Conservation (phyloP, 2,329 filamentous ascomycete species). For the Cladosporium oxysporum region DNA sequence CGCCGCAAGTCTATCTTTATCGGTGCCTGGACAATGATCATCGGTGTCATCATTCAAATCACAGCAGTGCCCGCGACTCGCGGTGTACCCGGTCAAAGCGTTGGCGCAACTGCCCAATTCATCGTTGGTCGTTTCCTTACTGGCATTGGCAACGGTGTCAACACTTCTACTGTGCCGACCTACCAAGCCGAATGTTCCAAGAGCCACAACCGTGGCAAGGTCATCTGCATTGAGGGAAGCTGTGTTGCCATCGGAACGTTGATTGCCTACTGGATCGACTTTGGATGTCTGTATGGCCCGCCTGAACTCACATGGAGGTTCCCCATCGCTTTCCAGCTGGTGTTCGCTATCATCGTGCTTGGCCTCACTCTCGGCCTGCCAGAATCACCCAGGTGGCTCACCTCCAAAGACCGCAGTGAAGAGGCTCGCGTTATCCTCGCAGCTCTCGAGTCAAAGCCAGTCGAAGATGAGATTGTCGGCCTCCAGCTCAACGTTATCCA, state of each 20-base stretch:
- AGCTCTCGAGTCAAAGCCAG: slow-evolving; percentile 7
- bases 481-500: slow-evolving; percentile 15
- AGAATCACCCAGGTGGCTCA: slow-evolving; percentile 23
- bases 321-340: slow-evolving; percentile 19
- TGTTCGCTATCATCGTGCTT: slow-evolving; percentile 20
- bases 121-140: slow-evolving; percentile 53
- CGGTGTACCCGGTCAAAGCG: slow-evolving; percentile 25
- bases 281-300: slow-evolving; percentile 39
- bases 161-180: slow-evolving; percentile 52
- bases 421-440: slow-evolving; percentile 17
- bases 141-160: slow-evolving; percentile 54
- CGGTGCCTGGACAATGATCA: slow-evolving; percentile 44
- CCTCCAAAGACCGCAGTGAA: slow-evolving; percentile 15
- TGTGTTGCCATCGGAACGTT: slow-evolving; percentile 52
- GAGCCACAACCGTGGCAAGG: slow-evolving; percentile 49
- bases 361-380: slow-evolving; percentile 20
- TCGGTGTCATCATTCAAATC: slow-evolving; percentile 51
- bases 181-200: slow-evolving; percentile 54
- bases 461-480: slow-evolving; percentile 15
- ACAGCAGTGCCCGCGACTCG: slow-evolving; percentile 41
- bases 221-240: slow-evolving; percentile 51
- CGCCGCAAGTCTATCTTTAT: slow-evolving; percentile 20
- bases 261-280: slow-evolving; percentile 52
- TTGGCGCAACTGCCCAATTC: slow-evolving; percentile 41
- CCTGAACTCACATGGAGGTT: slow-evolving; percentile 17